A percentile compares a stretch with the other conserved stretches of the same genome.
Conservation (phyloP, 345 rosid species). For the Diplotaxis tenuifolia region DNA sequence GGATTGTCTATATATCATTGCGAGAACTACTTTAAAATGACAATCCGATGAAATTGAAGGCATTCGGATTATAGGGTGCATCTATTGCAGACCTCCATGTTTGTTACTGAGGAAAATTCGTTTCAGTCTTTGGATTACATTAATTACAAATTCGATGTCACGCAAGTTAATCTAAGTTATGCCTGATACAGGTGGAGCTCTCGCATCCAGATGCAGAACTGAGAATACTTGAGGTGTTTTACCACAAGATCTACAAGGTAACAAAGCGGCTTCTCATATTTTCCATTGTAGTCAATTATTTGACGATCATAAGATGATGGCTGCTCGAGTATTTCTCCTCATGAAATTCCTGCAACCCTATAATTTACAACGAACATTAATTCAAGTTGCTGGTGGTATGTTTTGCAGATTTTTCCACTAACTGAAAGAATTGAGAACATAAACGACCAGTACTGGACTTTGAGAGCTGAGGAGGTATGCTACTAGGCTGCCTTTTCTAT, state of each 20-base stretch:
- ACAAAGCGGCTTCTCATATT: constrained; percentile 1
- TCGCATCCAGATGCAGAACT: constrained; percentile 88
- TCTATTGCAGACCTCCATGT: constrained; percentile 12
- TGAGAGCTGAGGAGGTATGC: constrained; percentile 94
- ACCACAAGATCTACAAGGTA: constrained; percentile 96
- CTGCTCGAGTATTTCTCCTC: neutral
- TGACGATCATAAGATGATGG: neutral
- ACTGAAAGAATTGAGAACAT: constrained; percentile 87
- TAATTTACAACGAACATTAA: constrained; percentile 9
- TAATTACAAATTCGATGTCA: neutral
- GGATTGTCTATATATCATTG: constrained; percentile 8
- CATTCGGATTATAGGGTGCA: constrained; percentile 8
- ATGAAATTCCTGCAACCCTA: constrained; percentile 2
- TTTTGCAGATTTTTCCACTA: constrained; percentile 77
- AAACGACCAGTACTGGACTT: constrained; percentile 95
- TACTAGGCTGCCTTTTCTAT: constrained; percentile 1
- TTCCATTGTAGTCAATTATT: constrained; percentile 9
- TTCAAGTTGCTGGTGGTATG: neutral
- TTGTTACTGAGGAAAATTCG: neutral
- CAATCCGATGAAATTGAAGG: constrained; percentile 9
- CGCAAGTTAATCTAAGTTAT: constrained; percentile 24
- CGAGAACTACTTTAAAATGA: neutral
- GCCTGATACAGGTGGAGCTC: constrained; percentile 73
- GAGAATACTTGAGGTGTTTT: constrained; percentile 85
- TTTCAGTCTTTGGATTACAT: neutral